Percentiles rank a stretch among this genome's conserved stretches.
Evolutionary conservation across 768 basidiomycete species (phyloP).

Genomic region (Hydnum rufescens): DNA sequence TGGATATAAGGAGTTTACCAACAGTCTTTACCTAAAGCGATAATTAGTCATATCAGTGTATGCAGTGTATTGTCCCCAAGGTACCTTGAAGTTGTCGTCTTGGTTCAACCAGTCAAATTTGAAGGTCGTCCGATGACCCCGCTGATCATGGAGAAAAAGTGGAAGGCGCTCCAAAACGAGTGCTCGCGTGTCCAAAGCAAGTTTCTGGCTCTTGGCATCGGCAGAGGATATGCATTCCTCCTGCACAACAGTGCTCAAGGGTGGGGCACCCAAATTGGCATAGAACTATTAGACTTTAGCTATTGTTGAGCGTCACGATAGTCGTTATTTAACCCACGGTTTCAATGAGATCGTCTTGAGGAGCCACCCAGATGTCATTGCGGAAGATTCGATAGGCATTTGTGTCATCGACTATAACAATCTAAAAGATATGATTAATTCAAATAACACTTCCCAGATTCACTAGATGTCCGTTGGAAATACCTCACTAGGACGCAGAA

Average conservation of each 20-base stretch:
- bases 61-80: conserved; percentile 15
- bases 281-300: conserved; percentile 42
- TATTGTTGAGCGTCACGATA: neutral
- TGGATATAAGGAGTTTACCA: conserved; percentile 41
- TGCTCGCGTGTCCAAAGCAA: conserved; percentile 31
- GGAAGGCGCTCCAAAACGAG: conserved; percentile 71
- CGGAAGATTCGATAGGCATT: conserved; percentile 64
- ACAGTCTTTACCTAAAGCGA: conserved; percentile 35
- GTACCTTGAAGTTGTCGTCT: conserved; percentile 17
- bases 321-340: conserved; percentile 20
- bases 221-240: conserved; percentile 50
- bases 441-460: too few relatives aligned
- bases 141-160: conserved; percentile 80
- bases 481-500: conserved; percentile 37
- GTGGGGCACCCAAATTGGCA: conserved; percentile 46
- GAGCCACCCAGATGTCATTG: conserved; percentile 52
- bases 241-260: conserved; percentile 49
- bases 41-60: too few relatives aligned
- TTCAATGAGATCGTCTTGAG: conserved; percentile 85
- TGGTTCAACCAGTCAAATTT: conserved; percentile 18
- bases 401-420: conserved; percentile 75
- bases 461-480: neutral
- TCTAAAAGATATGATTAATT: too few relatives aligned
- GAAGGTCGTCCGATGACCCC: conserved; percentile 13
- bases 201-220: conserved; percentile 30